Base-by-base conservation (phyloP, 768 basidiomycete genomes). In the Russula abietina region DNA sequence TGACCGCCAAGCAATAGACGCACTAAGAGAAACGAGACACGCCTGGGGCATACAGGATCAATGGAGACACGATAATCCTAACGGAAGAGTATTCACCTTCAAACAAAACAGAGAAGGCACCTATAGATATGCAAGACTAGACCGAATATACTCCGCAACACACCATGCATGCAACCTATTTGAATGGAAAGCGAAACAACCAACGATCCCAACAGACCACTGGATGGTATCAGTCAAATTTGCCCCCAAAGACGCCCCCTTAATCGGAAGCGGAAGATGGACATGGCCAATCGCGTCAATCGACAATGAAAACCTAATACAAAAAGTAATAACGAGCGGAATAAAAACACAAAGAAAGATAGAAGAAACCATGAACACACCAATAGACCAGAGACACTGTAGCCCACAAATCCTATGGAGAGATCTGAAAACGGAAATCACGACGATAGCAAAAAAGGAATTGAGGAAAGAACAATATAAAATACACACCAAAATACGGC, bases 201-300 rank as follows among this genome's bases (percentile, higher is more conserved):
- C 41, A 2, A 0, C 24, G 0, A n/a, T 56, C 1, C 54, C n/a
- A 0, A 50, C 59, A 0, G 59, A 60, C 22, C 55, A 65, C 39
- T 49, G 52, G 50, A 2, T 64, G 2, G 48, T 52, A 1, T 0
- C 16, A 2, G 11, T 33, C 0, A 52, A 51, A 19, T 55, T 16
- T 10, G 36, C 59, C 1, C 57, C 46, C 0, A 14, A 3, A 1
- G 22, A n/a, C 0, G 19, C 54, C 1, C 58, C 63, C 0, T 3
- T 19, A 1, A 59, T 59, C 0, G 63, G 63, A 1, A 45, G 26
- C 5, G 59, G 63, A 0, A 2, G 63, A 1, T 64, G 63, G 63
- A 51, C 58, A 2, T 54, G 57, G 46, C 62, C 54, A 22, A 5
- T 59, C 0, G 0, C 16, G 2, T 0, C 30, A 5, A 28, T 53